Evolutionary conservation across 2,329 filamentous ascomycete genomes (phyloP), one percentile per base, ranked within the genome.

Genomic region (Verticillium alfalfae): DNA sequence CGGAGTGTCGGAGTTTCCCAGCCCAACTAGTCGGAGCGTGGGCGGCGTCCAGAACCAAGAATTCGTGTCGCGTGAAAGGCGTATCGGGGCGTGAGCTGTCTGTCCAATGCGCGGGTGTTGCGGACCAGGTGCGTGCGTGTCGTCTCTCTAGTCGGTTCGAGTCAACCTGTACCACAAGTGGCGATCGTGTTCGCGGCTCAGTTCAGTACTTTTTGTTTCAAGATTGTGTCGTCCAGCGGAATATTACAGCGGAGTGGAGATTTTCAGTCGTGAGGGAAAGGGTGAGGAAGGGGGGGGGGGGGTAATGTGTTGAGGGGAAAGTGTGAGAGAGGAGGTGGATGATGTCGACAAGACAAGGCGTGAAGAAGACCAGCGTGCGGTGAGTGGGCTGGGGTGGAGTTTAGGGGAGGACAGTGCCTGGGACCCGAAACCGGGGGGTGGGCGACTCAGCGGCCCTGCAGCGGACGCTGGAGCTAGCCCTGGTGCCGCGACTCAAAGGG

Each of bases 221-320:
- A 56, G 55, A 58, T 57, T 45, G 41, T 16, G 26, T 57, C 36
- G 45, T 18, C n/a, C n/a, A 58, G 26, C 22, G 39, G n/a, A 59
- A 56, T 15, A 57, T 38, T 31, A 58, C 31, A 41, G 54, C 22
- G 18, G 58, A 59, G 58, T 59, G 58, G 58, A 55, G 45, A 59
- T 45, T 34, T 41, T 59, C 45, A 38, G 36, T 54, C 41, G 18
- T 31, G 39, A 52, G n/a, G 45, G 31, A 31, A 39, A 5, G 37
- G 26, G 9, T 36, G 36, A 18, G 34, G 56, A 31, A 34, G 38
- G 37, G 36, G 38, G 26, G 26, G 55, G 38, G 37, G 36, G 38
- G 26, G 26, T 4, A 5, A 31, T 58, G 56, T 39, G 36, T 41
- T 58, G 56, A 58, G 56, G 56, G 56, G 37, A 58, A 38, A 26